Percentiles rank a stretch among this genome's conserved stretches.
These are phyloP conservation scores for Calocybe gambosa DNA, from an alignment of 1,284 basidiomycete genomes.

Conservation along the genomic window DNA sequence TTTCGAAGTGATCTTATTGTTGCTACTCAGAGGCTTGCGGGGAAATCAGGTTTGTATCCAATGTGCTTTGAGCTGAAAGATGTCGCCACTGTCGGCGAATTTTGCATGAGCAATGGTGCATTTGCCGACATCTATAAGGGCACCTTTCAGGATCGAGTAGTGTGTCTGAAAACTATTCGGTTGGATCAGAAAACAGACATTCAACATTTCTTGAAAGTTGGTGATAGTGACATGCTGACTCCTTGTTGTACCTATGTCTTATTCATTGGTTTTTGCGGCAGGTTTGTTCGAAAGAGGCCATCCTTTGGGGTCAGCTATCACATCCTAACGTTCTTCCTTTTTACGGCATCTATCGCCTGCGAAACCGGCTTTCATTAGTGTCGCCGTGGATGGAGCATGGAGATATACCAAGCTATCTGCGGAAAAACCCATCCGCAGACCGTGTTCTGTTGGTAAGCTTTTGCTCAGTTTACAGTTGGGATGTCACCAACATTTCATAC, in stretches of 20 bases:
- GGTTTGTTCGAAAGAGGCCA: background rate
- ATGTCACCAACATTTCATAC: background rate
- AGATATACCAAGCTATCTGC: constrained; percentile 11
- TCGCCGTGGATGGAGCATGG: constrained; percentile 20
- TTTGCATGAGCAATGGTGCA: background rate
- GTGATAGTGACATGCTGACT: background rate
- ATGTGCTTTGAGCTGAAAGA: background rate
- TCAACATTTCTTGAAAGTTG: background rate
- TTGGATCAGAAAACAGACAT: background rate
- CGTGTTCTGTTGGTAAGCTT: constrained; percentile 13
- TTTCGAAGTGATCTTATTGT: too few species aligned
- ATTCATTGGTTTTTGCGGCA: too few species aligned
- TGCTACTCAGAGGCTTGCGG: too few species aligned
- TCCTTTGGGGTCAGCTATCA: constrained; percentile 18
- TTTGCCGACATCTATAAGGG: background rate
- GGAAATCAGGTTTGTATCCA: too few species aligned
- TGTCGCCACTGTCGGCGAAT: background rate
- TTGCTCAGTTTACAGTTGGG: background rate
- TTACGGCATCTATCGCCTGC: constrained; percentile 13
- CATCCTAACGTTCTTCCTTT: constrained; percentile 19
- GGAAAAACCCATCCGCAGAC: constrained; percentile 5
- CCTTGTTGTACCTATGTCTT: too few species aligned
- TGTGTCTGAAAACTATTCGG: background rate
- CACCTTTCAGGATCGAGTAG: background rate
- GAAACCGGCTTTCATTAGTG: constrained; percentile 9